These are phyloP conservation scores for Alternaria sp. DNA, from an alignment of 2,329 filamentous ascomycete species.

Conservation along the genomic window DNA sequence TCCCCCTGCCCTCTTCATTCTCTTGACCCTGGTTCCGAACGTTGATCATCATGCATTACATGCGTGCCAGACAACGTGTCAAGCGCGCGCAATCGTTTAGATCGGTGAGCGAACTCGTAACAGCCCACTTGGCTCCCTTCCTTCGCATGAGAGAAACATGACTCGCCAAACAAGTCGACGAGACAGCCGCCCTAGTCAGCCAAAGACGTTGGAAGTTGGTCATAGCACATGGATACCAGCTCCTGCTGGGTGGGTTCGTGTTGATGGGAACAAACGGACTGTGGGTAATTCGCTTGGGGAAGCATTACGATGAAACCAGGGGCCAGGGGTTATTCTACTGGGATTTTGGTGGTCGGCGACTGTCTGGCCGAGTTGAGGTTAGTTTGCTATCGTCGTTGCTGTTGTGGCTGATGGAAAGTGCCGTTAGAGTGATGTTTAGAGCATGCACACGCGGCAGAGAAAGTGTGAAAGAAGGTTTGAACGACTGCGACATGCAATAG, in stretches of 20 bases:
- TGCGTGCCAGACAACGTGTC: slow-evolving; percentile 1
- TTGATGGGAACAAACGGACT: slow-evolving; percentile 1
- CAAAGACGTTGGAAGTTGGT: slow-evolving; percentile 3
- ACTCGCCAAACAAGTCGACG: background rate
- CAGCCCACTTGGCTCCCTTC: background rate
- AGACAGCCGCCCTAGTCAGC: background rate
- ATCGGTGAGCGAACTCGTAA: slow-evolving; percentile 3
- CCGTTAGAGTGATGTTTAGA: slow-evolving; percentile 1
- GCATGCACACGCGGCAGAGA: slow-evolving; percentile 2
- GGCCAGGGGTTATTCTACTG: slow-evolving; percentile 5
- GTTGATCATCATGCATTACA: slow-evolving; percentile 4
- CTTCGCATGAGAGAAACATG: background rate
- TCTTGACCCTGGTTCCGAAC: slow-evolving; percentile 1
- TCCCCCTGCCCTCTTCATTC: slow-evolving; percentile 3
- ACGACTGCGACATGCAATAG: background rate
- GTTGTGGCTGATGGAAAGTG: background rate
- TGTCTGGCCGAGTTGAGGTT: background rate
- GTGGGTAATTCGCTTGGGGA: slow-evolving; percentile 8
- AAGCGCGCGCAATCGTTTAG: slow-evolving; percentile 1
- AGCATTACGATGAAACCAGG: slow-evolving; percentile 10
- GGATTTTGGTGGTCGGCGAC: slow-evolving; percentile 1
- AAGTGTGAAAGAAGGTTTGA: slow-evolving; percentile 9
- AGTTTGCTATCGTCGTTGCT: background rate
- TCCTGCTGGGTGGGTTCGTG: slow-evolving; percentile 4
- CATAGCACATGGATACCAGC: background rate